These are phyloP conservation scores for Myrica gale DNA, from an alignment of 306 rosid genomes.

Conservation along the genomic window DNA sequence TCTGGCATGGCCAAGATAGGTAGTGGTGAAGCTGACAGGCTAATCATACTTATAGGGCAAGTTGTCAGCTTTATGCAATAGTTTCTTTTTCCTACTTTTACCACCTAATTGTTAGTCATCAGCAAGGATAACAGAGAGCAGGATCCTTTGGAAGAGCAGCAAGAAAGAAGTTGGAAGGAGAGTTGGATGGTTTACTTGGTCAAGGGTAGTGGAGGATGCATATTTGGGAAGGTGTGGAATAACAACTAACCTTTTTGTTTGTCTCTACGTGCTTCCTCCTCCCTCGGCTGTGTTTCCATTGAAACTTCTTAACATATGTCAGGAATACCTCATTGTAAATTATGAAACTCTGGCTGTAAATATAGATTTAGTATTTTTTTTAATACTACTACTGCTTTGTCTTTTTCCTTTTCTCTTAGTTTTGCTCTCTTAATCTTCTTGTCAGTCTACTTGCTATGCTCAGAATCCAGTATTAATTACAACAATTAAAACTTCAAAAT, in stretches of 20 bases:
- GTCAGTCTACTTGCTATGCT: too few species aligned
- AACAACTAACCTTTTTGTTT: background rate
- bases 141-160: conserved; percentile 13
- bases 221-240: conserved; percentile 32
- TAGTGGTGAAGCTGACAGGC: conserved; percentile 36
- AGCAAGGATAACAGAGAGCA: conserved; percentile 13
- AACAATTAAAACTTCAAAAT: background rate
- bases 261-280: background rate
- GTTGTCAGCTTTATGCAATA: conserved; percentile 14
- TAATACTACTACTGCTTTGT: background rate
- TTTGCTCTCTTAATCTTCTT: background rate
- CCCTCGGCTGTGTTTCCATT: background rate
- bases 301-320: conserved; percentile 31
- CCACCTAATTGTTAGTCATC: conserved; percentile 15
- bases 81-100: background rate
- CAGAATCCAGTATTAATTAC: background rate
- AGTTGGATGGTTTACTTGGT: background rate
- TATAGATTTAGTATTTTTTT: conserved; percentile 6
- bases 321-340: conserved; percentile 25
- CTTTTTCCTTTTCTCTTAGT: background rate
- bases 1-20: conserved; percentile 48
- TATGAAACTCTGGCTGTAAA: conserved; percentile 33
- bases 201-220: conserved; percentile 26
- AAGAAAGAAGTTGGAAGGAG: conserved; percentile 13
- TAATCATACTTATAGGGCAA: conserved; percentile 27